Evolutionary conservation across 2,329 filamentous ascomycete species (phyloP).

Genomic region (Aspergillus neoniger): DNA sequence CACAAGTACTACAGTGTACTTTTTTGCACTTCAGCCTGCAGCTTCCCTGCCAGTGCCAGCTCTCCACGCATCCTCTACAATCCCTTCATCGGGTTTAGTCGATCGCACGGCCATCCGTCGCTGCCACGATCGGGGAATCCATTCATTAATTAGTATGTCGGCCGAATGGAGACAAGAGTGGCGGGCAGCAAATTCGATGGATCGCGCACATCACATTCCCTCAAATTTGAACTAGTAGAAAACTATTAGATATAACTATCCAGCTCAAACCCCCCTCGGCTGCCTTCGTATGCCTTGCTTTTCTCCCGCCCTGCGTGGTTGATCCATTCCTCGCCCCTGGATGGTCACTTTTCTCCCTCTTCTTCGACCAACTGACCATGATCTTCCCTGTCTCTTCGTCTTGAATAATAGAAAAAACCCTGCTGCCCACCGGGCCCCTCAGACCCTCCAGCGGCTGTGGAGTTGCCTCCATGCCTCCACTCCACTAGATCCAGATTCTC

Average conservation of each 20-base stretch:
- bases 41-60: not conserved
- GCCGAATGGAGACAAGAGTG: not conserved
- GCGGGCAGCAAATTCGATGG: not conserved
- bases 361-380: not conserved
- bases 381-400: not conserved
- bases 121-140: not conserved
- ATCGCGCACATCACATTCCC: not conserved
- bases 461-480: not conserved
- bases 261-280: not conserved
- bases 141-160: not conserved
- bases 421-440: not conserved
- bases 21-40: too few species aligned
- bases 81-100: not conserved
- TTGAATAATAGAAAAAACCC: not conserved
- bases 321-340: not conserved
- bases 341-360: not conserved
- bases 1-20: not conserved
- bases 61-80: not conserved
- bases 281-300: not conserved
- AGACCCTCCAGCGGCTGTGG: not conserved
- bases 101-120: too few species aligned
- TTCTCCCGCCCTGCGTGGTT: not conserved
- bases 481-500: not conserved
- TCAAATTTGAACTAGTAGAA: not conserved
- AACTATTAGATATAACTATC: constrained; percentile 2